Evolutionary conservation across 768 basidiomycete genomes (phyloP).

Genomic region (Auricularia auricula-judae): DNA sequence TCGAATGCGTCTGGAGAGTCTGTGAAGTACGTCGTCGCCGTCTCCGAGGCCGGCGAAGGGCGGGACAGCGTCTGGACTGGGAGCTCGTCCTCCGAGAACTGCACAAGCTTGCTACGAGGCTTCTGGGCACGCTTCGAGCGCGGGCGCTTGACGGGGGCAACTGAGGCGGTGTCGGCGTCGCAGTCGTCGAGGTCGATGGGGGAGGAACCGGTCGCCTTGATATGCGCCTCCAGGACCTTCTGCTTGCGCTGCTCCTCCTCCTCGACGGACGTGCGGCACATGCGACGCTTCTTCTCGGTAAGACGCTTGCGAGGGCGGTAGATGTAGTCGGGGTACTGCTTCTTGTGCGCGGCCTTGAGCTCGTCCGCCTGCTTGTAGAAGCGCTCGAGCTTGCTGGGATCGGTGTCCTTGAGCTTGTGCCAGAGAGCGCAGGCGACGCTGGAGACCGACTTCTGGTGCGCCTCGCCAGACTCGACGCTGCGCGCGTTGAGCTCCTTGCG

Average conservation of each 20-base stretch:
- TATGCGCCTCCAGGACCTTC: not conserved
- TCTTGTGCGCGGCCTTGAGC: not conserved
- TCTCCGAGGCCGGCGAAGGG: not conserved
- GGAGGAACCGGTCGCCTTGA: not conserved
- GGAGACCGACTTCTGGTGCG: not conserved
- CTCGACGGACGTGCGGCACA: not conserved
- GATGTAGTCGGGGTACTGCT: not conserved
- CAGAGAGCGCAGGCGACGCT: not conserved
- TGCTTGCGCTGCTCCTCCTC: not conserved
- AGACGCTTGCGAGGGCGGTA: not conserved
- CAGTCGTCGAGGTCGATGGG: not conserved
- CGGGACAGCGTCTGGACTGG: not conserved
- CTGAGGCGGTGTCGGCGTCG: not conserved
- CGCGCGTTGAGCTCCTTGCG: slow-evolving; percentile 53
- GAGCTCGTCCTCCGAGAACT: not conserved
- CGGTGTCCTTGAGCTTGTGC: not conserved
- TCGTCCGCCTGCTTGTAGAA: not conserved
- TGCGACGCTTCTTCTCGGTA: not conserved
- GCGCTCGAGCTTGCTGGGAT: not conserved
- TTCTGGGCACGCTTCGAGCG: not conserved
- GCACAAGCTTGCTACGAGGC: not conserved
- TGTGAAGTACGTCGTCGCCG: not conserved
- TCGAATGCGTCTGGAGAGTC: not conserved
- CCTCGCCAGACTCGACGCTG: not conserved
- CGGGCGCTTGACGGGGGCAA: not conserved